Evolutionary conservation across 805 yeast genomes (phyloP).

Genomic region (Saturnispora sekii): DNA sequence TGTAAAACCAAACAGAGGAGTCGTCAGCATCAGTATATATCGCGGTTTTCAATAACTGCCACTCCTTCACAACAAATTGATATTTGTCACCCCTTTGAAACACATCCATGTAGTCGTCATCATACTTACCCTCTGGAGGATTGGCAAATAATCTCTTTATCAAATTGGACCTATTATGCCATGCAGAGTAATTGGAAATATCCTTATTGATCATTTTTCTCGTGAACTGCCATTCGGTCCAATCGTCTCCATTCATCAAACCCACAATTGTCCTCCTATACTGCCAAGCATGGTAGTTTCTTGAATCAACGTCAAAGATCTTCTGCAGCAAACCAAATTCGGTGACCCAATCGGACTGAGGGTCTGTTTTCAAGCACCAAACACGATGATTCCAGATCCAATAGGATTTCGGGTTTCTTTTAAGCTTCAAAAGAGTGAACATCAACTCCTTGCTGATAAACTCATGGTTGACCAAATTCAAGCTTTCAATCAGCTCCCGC

Average conservation of each 20-base stretch:
- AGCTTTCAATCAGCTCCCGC: slow-evolving; percentile 49
- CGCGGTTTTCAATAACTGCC: slow-evolving; percentile 67
- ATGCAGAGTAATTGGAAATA: slow-evolving; percentile 90
- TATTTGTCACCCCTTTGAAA: slow-evolving; percentile 14
- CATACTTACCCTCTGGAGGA: slow-evolving; percentile 10
- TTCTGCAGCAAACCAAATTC: slow-evolving; percentile 66
- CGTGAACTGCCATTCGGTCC: slow-evolving; percentile 64
- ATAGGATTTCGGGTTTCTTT: slow-evolving; percentile 74
- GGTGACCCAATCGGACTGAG: slow-evolving; percentile 47
- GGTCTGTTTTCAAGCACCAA: slow-evolving; percentile 60
- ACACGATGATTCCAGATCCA: slow-evolving; percentile 95
- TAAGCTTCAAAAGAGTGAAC: slow-evolving; percentile 50
- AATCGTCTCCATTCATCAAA: slow-evolving; percentile 21
- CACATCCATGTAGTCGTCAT: slow-evolving; percentile 7
- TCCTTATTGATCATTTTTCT: slow-evolving; percentile 69
- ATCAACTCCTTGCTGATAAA: slow-evolving; percentile 47
- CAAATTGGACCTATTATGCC: slow-evolving; percentile 80
- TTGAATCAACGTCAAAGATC: slow-evolving; percentile 58
- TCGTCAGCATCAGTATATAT: slow-evolving; percentile 90
- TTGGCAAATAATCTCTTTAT: slow-evolving; percentile 41
- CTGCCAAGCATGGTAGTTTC: slow-evolving; percentile 96
- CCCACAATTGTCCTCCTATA: slow-evolving; percentile 68
- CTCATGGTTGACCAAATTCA: slow-evolving; percentile 22
- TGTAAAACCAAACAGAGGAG: slow-evolving; percentile 85
- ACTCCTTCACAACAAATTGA: slow-evolving; percentile 42